Conservation (phyloP, 2,329 filamentous ascomycete species). For the Ramularia endophylla region DNA sequence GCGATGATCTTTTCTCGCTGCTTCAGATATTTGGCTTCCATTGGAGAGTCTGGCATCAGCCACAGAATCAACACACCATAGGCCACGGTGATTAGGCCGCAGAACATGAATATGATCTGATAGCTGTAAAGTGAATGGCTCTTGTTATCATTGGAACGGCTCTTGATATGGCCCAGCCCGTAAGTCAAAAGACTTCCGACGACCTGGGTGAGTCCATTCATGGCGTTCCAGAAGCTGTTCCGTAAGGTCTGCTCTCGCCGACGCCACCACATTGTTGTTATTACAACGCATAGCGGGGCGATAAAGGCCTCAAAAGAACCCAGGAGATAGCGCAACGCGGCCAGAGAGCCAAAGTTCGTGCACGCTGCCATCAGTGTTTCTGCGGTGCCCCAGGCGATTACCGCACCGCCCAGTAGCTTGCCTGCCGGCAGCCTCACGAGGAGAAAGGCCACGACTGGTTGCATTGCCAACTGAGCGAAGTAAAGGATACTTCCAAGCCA, state of each 20-base stretch:
- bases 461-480: conserved; percentile 47
- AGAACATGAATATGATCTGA: conserved; percentile 18
- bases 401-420: conserved; percentile 40
- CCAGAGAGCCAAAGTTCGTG: conserved; percentile 4
- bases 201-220: conserved; percentile 14
- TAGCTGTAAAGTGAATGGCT: conserved; percentile 7
- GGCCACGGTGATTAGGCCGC: conserved; percentile 40
- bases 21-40: conserved; percentile 3
- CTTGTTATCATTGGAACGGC: no score
- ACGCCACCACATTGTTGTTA: conserved; percentile 18
- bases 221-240: conserved; percentile 13
- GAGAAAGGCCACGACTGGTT: conserved; percentile 47
- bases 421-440: conserved; percentile 44
- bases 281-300: conserved; percentile 15
- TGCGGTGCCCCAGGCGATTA: conserved; percentile 42
- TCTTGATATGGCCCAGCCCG: conserved; percentile 14
- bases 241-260: conserved; percentile 15
- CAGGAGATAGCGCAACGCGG: conserved; percentile 43
- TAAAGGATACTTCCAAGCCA: conserved; percentile 49
- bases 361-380: conserved; percentile 6
- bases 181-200: conserved; percentile 16
- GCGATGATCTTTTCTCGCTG: conserved; percentile 5
- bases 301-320: conserved; percentile 47
- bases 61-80: conserved; percentile 45
- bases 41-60: conserved; percentile 4